Conservation (phyloP, 805 yeast genomes). For the Tetrapisispora iriomotensis region DNA sequence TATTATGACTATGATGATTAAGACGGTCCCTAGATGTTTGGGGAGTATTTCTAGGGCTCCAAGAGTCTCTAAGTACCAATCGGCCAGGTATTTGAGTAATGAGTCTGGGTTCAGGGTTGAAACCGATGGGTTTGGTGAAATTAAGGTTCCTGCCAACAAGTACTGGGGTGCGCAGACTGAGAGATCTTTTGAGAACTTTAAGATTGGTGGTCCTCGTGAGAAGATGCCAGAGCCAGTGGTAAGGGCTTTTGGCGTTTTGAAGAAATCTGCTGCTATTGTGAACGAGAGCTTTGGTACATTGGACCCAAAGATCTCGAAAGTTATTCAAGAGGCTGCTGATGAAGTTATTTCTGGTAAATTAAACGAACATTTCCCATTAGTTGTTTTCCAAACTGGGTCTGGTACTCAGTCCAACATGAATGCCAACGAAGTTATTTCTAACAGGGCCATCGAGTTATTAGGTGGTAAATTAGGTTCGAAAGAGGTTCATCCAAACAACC, state of each 20-base stretch:
- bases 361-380: slow-evolving; percentile 91
- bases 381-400: slow-evolving; percentile 97
- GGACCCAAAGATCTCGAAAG: slow-evolving; percentile 73
- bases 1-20: not conserved
- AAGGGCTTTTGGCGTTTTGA: slow-evolving; percentile 84
- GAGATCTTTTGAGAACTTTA: slow-evolving; percentile 86
- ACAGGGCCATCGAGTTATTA: slow-evolving; percentile 92
- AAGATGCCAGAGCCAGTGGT: slow-evolving; percentile 86
- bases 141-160: slow-evolving; percentile 74
- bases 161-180: slow-evolving; percentile 99
- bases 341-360: slow-evolving; percentile 91
- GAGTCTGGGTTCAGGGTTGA: slow-evolving; percentile 46
- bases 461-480: slow-evolving; percentile 92
- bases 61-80: not conserved
- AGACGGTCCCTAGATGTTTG: not conserved
- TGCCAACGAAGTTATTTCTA: slow-evolving; percentile 96
- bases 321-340: slow-evolving; percentile 88
- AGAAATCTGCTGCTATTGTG: slow-evolving; percentile 90
- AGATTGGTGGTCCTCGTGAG: slow-evolving; percentile 89
- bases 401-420: slow-evolving; percentile 99
- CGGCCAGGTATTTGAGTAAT: not conserved
- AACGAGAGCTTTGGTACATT: slow-evolving; percentile 72
- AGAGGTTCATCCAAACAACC: slow-evolving; percentile 95
- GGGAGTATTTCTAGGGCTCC: not conserved
- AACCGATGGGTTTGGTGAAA: slow-evolving; percentile 94